Percentiles rank a stretch among this genome's conserved stretches.
phyloP scores from a whole-genome alignment of 1,284 basidiomycete species.

The Stygiomarasmius scandens region DNA sequence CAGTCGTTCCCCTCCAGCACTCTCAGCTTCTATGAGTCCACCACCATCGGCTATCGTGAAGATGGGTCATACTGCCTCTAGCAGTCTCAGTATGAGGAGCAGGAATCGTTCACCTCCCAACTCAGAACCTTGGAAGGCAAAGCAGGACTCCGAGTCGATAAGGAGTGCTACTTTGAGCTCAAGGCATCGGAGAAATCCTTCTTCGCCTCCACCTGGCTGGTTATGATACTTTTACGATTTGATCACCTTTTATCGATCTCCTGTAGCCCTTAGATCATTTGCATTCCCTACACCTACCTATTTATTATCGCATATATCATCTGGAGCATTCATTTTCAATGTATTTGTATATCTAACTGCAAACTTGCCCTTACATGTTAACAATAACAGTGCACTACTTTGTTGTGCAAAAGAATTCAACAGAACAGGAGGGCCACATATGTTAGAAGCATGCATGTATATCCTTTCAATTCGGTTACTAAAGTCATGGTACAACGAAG shows the following conservation, averaged over 20 bases:
- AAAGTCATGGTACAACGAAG: slow-evolving; percentile 17
- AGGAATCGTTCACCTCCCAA: slow-evolving; percentile 32
- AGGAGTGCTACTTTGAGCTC: slow-evolving; percentile 21
- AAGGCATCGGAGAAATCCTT: slow-evolving; percentile 24
- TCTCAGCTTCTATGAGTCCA: slow-evolving; percentile 5
- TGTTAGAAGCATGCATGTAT: background rate
- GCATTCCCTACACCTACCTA: background rate
- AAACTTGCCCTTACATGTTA: too few relatives aligned
- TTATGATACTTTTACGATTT: slow-evolving; percentile 34
- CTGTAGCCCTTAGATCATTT: background rate
- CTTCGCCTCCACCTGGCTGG: slow-evolving; percentile 51
- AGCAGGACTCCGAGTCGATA: background rate
- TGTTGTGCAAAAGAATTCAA: too few relatives aligned
- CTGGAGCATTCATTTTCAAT: too few relatives aligned
- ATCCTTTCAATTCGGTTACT: slow-evolving; percentile 5
- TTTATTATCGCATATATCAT: background rate
- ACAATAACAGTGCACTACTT: too few relatives aligned
- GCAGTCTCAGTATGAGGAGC: background rate
- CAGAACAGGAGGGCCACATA: too few relatives aligned
- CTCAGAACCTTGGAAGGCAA: slow-evolving; percentile 38
- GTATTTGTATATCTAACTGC: too few relatives aligned
- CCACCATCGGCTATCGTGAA: background rate
- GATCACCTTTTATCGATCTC: slow-evolving; percentile 7
- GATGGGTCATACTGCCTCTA: background rate
- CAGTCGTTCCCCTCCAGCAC: slow-evolving; percentile 2